Percentiles rank a stretch among this genome's conserved stretches.
These are phyloP conservation scores for Schoenoplectus tabernaemontani DNA, from an alignment of 202 grass and related monocot genomes.

Conservation along the genomic window DNA sequence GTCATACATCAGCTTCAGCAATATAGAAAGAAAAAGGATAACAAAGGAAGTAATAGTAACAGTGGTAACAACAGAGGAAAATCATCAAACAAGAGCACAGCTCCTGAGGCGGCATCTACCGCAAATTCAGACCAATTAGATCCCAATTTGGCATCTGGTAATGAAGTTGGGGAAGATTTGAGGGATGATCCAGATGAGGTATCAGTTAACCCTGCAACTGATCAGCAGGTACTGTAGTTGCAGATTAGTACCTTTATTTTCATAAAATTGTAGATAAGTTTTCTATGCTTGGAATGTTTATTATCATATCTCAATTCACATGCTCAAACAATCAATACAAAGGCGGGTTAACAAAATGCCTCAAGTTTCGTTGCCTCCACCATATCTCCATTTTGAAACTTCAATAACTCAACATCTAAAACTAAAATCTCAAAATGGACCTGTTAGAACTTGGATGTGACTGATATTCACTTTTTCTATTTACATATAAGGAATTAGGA, in stretches of 20 bases:
- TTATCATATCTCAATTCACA: neutral
- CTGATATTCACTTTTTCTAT: neutral
- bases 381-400: neutral
- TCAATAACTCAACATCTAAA: neutral
- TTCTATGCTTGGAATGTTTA: neutral
- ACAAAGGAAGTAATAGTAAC: conserved; percentile 26
- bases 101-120: conserved; percentile 21
- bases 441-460: neutral
- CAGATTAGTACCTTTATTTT: neutral
- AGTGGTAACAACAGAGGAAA: conserved; percentile 22
- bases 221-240: neutral
- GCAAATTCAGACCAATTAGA: conserved; percentile 21
- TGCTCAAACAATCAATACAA: neutral
- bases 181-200: conserved; percentile 10
- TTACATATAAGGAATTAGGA: neutral
- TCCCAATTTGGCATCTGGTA: conserved; percentile 33
- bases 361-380: neutral
- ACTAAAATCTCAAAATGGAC: neutral
- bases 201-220: neutral
- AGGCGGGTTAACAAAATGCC: neutral
- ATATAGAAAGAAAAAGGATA: conserved; percentile 96
- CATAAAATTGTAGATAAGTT: neutral
- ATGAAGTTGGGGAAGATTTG: conserved; percentile 31
- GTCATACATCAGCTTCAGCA: conserved; percentile 78
- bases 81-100: conserved; percentile 39